Conservation (phyloP, 768 basidiomycete genomes). For the Candolleomyces aberdarensis region DNA sequence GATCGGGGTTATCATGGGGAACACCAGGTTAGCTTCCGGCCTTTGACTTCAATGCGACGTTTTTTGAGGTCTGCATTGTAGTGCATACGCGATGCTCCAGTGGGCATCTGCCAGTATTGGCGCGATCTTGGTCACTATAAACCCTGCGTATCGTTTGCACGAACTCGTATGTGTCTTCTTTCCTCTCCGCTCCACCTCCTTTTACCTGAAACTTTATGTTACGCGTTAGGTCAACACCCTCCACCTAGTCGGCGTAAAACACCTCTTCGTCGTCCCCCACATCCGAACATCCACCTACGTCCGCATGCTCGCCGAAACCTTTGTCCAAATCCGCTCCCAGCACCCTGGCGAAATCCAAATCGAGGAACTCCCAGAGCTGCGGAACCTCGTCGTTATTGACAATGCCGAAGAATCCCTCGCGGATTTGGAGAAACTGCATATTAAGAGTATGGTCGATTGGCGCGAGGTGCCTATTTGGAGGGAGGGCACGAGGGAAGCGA, state of each 20-base stretch:
- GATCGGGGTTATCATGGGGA: slow-evolving; percentile 82
- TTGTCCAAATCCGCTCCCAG: slow-evolving; percentile 52
- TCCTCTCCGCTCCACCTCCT: neutral
- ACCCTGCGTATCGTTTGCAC: slow-evolving; percentile 71
- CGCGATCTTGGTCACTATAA: slow-evolving; percentile 80
- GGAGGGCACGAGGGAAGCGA: slow-evolving; percentile 44
- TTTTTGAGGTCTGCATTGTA: slow-evolving; percentile 20
- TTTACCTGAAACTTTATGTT: neutral
- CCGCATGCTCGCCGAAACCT: slow-evolving; percentile 51
- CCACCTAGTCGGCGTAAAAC: slow-evolving; percentile 60
- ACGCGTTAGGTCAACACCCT: slow-evolving; percentile 55
- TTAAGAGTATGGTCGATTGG: slow-evolving; percentile 63
- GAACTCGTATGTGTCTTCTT: slow-evolving; percentile 57
- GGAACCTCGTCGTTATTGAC: slow-evolving; percentile 65
- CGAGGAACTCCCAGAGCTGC: slow-evolving; percentile 55
- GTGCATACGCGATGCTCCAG: slow-evolving; percentile 77
- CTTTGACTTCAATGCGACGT: neutral
- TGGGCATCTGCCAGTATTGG: slow-evolving; percentile 87
- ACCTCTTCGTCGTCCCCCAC: slow-evolving; percentile 70
- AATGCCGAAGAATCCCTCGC: slow-evolving; percentile 41
- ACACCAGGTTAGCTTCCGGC: slow-evolving; percentile 59
- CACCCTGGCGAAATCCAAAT: slow-evolving; percentile 56
- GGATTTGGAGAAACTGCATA: slow-evolving; percentile 37
- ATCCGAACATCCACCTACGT: slow-evolving; percentile 66
- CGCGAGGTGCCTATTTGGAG: slow-evolving; percentile 70